Evolutionary conservation across 257 asterid species (phyloP).

Genomic region (Mentha longifolia): DNA sequence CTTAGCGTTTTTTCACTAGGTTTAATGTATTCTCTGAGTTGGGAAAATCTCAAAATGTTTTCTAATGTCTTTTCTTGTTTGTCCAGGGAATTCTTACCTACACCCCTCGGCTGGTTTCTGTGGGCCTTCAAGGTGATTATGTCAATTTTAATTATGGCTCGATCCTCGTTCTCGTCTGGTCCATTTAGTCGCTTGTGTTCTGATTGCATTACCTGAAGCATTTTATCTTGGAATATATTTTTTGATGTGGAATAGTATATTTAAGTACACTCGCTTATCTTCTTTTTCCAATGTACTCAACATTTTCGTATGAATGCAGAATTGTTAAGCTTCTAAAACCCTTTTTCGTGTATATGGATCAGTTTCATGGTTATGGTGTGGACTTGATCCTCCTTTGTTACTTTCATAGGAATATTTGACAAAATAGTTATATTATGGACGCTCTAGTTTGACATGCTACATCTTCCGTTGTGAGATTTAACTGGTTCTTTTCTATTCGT

Average conservation of each 20-base stretch:
- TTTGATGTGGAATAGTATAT: neutral
- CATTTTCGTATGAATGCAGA: neutral
- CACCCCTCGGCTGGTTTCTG: slow-evolving; percentile 89
- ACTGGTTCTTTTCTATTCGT: neutral
- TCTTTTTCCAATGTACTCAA: neutral
- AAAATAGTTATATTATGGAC: neutral
- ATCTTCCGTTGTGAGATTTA: too few species aligned
- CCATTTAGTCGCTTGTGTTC: neutral
- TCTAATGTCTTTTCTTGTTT: slow-evolving; percentile 34
- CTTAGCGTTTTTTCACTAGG: neutral
- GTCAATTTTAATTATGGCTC: neutral
- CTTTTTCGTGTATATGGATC: neutral
- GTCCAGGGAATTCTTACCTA: slow-evolving; percentile 79
- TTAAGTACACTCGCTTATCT: neutral
- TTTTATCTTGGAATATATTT: neutral
- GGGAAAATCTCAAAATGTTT: neutral
- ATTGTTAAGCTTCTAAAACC: neutral
- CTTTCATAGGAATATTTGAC: neutral
- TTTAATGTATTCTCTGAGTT: slow-evolving; percentile 16
- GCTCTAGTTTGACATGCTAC: too few species aligned
- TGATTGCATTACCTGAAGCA: neutral
- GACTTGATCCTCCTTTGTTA: neutral
- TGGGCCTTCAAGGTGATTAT: slow-evolving; percentile 78
- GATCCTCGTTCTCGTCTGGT: slow-evolving; percentile 13
- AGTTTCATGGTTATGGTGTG: neutral